Evolutionary conservation across 2,329 filamentous ascomycete genomes (phyloP).

Genomic region (Lomentospora prolificans): DNA sequence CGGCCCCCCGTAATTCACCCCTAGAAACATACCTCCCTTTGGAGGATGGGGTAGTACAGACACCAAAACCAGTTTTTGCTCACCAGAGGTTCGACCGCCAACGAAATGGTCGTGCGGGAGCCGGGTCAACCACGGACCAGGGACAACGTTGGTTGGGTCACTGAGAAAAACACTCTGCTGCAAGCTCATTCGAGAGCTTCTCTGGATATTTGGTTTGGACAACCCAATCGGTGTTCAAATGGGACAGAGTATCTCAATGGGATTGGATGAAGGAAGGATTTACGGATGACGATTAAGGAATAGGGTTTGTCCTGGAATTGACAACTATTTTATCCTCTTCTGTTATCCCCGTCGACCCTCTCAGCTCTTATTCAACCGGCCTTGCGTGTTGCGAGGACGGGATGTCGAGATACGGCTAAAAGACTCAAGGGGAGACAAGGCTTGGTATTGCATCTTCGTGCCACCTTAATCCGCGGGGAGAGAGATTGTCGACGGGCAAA

Average conservation of each 20-base stretch:
- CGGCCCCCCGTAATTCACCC: no score
- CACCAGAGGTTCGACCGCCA: no score
- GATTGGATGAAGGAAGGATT: neutral
- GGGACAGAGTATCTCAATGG: neutral
- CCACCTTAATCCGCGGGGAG: neutral
- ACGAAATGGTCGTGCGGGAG: no score
- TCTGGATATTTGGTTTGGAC: no score
- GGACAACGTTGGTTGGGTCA: no score
- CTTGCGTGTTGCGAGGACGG: neutral
- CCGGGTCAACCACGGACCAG: no score
- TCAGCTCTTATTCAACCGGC: constrained; percentile 1
- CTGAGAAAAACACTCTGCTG: no score
- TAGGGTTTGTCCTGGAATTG: neutral
- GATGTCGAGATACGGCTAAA: constrained; percentile 5
- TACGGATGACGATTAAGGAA: constrained; percentile 1
- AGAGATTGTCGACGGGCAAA: neutral
- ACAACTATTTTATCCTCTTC: neutral
- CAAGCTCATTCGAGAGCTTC: no score
- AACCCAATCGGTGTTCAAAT: neutral
- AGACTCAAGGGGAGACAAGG: neutral
- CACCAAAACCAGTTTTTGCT: no score
- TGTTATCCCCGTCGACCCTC: neutral
- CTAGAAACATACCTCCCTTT: no score
- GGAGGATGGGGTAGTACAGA: no score
- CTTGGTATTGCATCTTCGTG: constrained; percentile 5